Evolutionary conservation across 108 stramenopile species (phyloP), one percentile per base, ranked within the genome.

Genomic region (Nitzschia sp.): DNA sequence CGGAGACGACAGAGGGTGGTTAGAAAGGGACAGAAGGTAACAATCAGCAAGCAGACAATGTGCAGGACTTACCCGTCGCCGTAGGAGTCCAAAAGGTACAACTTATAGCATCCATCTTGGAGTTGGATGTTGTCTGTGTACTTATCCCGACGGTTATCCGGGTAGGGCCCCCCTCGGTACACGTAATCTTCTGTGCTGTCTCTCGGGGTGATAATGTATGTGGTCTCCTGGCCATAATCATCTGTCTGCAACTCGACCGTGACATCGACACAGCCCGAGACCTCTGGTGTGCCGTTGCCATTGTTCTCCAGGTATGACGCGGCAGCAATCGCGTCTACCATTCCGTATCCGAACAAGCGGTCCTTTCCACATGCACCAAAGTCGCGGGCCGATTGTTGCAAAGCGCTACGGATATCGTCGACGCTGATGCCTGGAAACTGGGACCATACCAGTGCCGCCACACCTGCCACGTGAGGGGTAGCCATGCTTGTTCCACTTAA

Each of bases 381-480:
- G 31, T 73, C 64, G 21, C 17, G 0, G 2, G 79, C 79, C 48
- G 67, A 58, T 0, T 48, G 6, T 28, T 51, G 15, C 31, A 82
- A 45, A 1, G 78, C 86, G 33, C 68, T 75, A 30, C 79, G 45
- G 26, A 88, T 78, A 45, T 88, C 74, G 45, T 67, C 23, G 25
- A 70, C 76, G 46, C 71, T 69, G 32, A 64, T 68, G n/a, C 74
- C 59, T 32, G 87, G 87, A 46, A 67, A 78, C 45, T 71, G 64
- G 23, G 73, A 68, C 77, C 68, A 69, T 2, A 88, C 51, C 23
- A 86, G 70, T 0, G 92, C 92, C 15, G 84, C 83, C 24, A 84
- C 85, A 29, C 86, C 92, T 0, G 89, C 75, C 9, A 93, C 89
- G 45, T 91, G 89, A 23, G 89, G 86, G 8, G 70, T 59, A 9